Evolutionary conservation across 768 basidiomycete species (phyloP).

Genomic region (Xerocomellus amylosporus): DNA sequence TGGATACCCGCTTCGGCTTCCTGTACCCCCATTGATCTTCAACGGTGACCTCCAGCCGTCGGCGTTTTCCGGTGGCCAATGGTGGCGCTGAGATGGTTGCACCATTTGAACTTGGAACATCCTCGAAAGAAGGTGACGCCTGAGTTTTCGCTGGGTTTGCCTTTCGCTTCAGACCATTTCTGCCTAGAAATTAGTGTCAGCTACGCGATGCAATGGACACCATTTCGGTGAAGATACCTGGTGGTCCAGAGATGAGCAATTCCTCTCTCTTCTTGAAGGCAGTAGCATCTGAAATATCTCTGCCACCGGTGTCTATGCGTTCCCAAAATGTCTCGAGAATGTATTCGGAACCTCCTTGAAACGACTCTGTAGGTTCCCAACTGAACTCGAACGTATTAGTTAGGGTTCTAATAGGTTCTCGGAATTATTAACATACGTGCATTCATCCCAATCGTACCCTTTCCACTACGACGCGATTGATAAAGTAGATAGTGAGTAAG

Average conservation of each 20-base stretch:
- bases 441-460: slow-evolving; percentile 49
- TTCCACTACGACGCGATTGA: slow-evolving; percentile 49
- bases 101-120: slow-evolving; percentile 7
- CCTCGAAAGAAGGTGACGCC: slow-evolving; percentile 5
- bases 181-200: slow-evolving; percentile 16
- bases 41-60: slow-evolving; percentile 10
- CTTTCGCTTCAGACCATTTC: slow-evolving; percentile 19
- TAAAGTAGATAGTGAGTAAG: slow-evolving; percentile 1
- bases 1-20: slow-evolving; percentile 14
- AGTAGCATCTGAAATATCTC: slow-evolving; percentile 48
- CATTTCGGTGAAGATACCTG: slow-evolving; percentile 39
- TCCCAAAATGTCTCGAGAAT: slow-evolving; percentile 42
- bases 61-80: slow-evolving; percentile 24
- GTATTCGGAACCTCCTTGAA: slow-evolving; percentile 53
- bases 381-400: slow-evolving; percentile 34
- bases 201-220: not conserved
- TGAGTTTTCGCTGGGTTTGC: slow-evolving; percentile 9
- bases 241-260: slow-evolving; percentile 55
- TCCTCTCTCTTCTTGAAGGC: slow-evolving; percentile 55
- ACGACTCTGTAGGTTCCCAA: slow-evolving; percentile 67
- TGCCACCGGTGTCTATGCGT: slow-evolving; percentile 32
- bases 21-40: slow-evolving; percentile 9
- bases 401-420: not conserved
- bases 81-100: slow-evolving; percentile 21
- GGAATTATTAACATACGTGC: slow-evolving; percentile 48